Base-by-base conservation (phyloP, 176 grass and related monocot species). In the Oryza coarctata region DNA sequence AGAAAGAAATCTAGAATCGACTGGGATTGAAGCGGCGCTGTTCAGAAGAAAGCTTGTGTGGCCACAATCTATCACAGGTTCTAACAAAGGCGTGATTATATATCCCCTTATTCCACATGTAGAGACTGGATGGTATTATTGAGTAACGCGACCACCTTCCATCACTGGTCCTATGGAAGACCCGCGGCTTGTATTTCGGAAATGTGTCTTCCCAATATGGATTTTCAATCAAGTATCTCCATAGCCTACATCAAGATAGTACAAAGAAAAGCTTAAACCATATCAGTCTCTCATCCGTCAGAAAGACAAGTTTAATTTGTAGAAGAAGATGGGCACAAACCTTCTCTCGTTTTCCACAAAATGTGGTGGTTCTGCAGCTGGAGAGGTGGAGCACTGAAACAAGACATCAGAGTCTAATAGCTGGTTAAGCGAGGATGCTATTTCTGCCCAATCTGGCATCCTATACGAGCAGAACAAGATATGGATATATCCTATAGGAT, bases 261-360 rank as follows among this genome's bases (percentile, higher is more conserved):
- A 61, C 14, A 80, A 71, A 70, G 22, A 30, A 78, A 78, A 78
- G 9, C 30, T 78, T 47, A 63, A 63, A 63, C 13, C 49, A 69
- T 31, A 32, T 33, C 33, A 9, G 28, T 43, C 22, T 68, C 34
- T 65, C 22, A 62, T 35, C 27, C 44, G 26, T 52, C 6, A 4
- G 36, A 43, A 70, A 20, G 5, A 45, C 6, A 18, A 0, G 63
- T 78, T 39, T n/a, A 80, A 71, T 86, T 45, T 84, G 12, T 26
- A 74, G 28, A 20, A 61, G 50, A 28, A 45, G 17, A 68, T n/a
- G 52, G 17, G 3, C 45, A 76, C 43, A 20, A 17, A 93, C 95
- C 95, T 98, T 83, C 90, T 98, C 85, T 95, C 84, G n/a, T 73
- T 91, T 78, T 98, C 86, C 39, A 98, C 95, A 82, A 98, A 98